Percentiles rank a stretch among this genome's conserved stretches.
phyloP scores from a whole-genome alignment of 2,329 filamentous ascomycete genomes.

The Elsinoe arachidis region DNA sequence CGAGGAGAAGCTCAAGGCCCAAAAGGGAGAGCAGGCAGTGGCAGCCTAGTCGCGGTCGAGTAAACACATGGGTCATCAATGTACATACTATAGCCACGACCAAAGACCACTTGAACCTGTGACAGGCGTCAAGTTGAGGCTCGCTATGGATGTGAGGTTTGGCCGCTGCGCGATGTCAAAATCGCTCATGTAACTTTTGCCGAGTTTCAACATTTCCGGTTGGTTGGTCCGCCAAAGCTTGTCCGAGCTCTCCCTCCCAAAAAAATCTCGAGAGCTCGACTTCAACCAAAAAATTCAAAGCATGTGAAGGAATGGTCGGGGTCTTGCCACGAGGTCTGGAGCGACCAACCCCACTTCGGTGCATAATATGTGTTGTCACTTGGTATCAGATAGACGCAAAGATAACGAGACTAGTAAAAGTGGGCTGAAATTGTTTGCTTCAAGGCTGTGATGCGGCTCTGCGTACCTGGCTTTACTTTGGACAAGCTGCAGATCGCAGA shows the following conservation, averaged over 20 bases:
- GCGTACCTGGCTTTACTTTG: constrained; percentile 8
- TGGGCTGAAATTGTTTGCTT: background rate
- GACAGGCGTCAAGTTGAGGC: background rate
- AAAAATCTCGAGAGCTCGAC: constrained; percentile 9
- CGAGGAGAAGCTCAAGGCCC: constrained; percentile 68
- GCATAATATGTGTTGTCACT: background rate
- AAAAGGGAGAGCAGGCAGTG: constrained; percentile 46
- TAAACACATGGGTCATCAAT: background rate
- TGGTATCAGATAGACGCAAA: constrained; percentile 4
- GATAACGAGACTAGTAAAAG: background rate
- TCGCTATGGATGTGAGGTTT: too few species aligned
- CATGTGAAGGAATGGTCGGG: background rate
- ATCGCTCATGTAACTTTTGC: constrained; percentile 1
- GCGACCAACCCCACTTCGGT: background rate
- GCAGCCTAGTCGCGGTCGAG: constrained; percentile 41
- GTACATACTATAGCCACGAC: too few species aligned
- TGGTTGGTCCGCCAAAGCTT: constrained; percentile 3
- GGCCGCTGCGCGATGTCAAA: background rate
- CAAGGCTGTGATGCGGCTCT: constrained; percentile 10
- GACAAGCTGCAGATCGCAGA: background rate
- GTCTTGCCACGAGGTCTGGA: background rate
- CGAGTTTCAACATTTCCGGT: background rate
- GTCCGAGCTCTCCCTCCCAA: background rate
- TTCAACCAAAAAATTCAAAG: constrained; percentile 1
- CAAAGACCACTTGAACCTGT: background rate